phyloP scores from a whole-genome alignment of 1,284 basidiomycete genomes.

The Cutaneotrichosporon cavernicola region DNA sequence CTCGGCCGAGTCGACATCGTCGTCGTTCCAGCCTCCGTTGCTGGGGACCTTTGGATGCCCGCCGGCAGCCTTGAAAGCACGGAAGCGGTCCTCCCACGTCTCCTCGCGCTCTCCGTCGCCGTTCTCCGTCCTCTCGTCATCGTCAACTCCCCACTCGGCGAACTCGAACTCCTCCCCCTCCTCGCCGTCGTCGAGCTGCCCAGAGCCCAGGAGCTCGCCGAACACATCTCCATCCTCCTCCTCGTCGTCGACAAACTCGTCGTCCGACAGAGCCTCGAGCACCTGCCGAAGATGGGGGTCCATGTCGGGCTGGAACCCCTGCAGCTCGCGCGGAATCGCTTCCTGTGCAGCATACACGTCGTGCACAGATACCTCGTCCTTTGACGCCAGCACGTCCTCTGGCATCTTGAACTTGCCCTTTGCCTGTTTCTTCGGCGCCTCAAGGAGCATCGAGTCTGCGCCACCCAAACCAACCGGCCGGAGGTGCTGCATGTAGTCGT shows the following conservation, averaged over 20 bases:
- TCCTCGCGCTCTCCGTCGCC: conserved; percentile 31
- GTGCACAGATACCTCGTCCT: conserved; percentile 68
- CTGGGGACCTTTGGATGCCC: conserved; percentile 42
- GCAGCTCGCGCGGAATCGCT: conserved; percentile 70
- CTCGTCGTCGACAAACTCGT: conserved; percentile 76
- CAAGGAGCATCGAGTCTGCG: conserved; percentile 59
- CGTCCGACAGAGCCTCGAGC: conserved; percentile 92
- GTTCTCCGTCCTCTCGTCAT: conserved; percentile 47
- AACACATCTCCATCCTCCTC: conserved; percentile 60
- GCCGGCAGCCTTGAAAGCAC: conserved; percentile 63
- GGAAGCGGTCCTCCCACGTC: conserved; percentile 73
- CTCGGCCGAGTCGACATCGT: conserved; percentile 40
- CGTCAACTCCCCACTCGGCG: conserved; percentile 57
- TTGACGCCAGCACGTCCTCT: conserved; percentile 68
- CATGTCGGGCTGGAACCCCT: conserved; percentile 94
- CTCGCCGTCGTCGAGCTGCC: conserved; percentile 59
- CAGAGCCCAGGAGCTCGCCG: conserved; percentile 52
- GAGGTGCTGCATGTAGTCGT: conserved; percentile 99
- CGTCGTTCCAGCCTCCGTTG: conserved; percentile 25
- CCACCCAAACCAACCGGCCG: conserved; percentile 75
- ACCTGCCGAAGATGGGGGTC: conserved; percentile 91
- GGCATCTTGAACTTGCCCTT: conserved; percentile 59
- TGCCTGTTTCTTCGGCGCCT: conserved; percentile 60
- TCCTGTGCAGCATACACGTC: conserved; percentile 65
- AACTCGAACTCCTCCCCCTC: conserved; percentile 64